Conservation (phyloP, 1,284 basidiomycete species). For the Leccinum subspadiceum region DNA sequence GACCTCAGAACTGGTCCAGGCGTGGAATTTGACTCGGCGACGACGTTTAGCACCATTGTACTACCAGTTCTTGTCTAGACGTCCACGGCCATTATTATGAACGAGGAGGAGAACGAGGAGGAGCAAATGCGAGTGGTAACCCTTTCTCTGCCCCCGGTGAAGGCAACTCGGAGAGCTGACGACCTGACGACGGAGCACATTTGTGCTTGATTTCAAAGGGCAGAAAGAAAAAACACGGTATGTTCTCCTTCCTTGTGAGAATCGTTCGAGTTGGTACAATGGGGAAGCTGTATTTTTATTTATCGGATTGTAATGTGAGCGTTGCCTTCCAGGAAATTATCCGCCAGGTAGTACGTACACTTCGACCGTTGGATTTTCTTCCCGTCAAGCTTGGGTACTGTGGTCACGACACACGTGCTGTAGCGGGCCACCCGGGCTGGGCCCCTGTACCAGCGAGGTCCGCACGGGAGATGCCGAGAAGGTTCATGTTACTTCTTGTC, state of each 20-base stretch:
- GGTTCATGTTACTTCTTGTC: neutral
- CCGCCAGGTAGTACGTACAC: neutral
- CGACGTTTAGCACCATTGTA: slow-evolving; percentile 17
- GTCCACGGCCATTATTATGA: neutral
- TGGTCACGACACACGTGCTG: too few relatives aligned
- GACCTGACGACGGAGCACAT: neutral
- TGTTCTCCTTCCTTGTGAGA: too few relatives aligned
- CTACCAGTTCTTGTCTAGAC: neutral
- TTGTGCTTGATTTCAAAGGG: neutral
- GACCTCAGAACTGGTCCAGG: slow-evolving; percentile 27
- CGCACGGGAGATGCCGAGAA: neutral
- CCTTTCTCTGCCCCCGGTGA: neutral
- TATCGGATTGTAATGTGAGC: neutral
- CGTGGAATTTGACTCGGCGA: slow-evolving; percentile 4
- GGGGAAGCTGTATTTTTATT: neutral
- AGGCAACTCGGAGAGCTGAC: neutral
- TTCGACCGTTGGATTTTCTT: too few relatives aligned
- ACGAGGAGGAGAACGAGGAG: neutral
- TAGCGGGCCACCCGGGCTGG: too few relatives aligned
- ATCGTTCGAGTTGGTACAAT: neutral
- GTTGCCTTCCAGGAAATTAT: neutral
- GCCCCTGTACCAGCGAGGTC: neutral
- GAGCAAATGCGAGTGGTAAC: neutral
- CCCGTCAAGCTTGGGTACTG: too few relatives aligned
- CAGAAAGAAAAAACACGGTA: neutral